Evolutionary conservation across 306 rosid species (phyloP), one percentile per base, ranked within the genome.

Genomic region (Trifolium repens): DNA sequence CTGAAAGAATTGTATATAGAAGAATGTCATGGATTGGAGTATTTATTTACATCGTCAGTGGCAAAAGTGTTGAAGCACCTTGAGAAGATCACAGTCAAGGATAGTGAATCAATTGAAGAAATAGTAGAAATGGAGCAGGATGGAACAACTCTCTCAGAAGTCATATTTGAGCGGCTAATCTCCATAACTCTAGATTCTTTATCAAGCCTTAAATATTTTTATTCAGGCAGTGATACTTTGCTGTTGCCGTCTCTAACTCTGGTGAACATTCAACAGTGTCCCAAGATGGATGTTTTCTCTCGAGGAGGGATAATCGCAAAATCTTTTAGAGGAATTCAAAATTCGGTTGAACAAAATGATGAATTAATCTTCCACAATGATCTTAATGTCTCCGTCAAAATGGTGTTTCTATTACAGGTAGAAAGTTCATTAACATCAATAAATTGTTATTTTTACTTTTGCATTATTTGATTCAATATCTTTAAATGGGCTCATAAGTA

Each of bases 261-360:
- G 24, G 62, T 77, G 67, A 3, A 15, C 8, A 73, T 81, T 7
- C 0, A 9, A 2, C 16, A 66, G 3, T 76, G 82, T 66, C 81
- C 75, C 22, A 63, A 15, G 47, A 73, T 73, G 80, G n/a, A 73
- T 3, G 1, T 9, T 50, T 78, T 82, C 42, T 78, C 72, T 67
- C 5, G 9, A 2, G 76, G 79, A 37, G 7, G 0, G 4, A 8
- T 60, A 52, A 4, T 2, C 3, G 40, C 30, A 0, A 13, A 75
- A 5, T 65, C 72, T 39, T 75, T 53, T 40, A 65, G 46, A 39
- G 66, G 79, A 75, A 75, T 75, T 75, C 24, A 12, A n/a, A 16
- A 17, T 63, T 34, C 79, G 0, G 12, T 3, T 1, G 1, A 59
- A 43, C 11, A n/a, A 43, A 4, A 14, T 47, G 53, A 32, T 46